A percentile compares a stretch with the other conserved stretches of the same genome.
phyloP scores from a whole-genome alignment of 306 rosid genomes.

The Castanea sativa region DNA sequence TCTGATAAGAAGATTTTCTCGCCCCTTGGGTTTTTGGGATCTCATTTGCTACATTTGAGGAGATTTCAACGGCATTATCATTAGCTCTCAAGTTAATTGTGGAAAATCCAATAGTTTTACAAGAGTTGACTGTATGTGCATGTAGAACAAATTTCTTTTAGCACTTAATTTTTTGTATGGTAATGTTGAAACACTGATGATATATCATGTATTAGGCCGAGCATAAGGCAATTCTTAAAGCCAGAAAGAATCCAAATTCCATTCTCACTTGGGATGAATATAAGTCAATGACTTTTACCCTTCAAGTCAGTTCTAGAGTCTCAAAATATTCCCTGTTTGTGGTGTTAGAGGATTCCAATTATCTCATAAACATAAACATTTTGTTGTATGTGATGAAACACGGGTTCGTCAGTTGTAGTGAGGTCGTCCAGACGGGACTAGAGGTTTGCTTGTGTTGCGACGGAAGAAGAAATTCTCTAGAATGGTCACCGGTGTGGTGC shows the following conservation, averaged over 20 bases:
- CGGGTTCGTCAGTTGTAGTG: too few species aligned
- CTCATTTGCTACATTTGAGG: constrained; percentile 26
- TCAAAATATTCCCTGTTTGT: neutral
- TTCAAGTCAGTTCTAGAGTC: constrained; percentile 19
- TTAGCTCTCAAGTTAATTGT: constrained; percentile 29
- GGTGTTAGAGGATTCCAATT: neutral
- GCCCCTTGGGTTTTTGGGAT: too few species aligned
- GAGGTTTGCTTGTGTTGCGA: too few species aligned
- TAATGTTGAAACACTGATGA: neutral
- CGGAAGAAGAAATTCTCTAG: too few species aligned
- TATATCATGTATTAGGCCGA: constrained; percentile 23
- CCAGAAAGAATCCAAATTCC: too few species aligned
- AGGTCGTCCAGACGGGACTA: too few species aligned
- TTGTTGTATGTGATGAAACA: neutral
- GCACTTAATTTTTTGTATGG: neutral
- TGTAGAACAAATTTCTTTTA: too few species aligned
- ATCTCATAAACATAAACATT: neutral
- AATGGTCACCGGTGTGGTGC: too few species aligned
- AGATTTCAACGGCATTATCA: constrained; percentile 18
- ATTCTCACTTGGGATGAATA: constrained; percentile 29
- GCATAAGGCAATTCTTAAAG: constrained; percentile 20
- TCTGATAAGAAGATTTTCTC: too few species aligned
- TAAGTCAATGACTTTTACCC: constrained; percentile 43
- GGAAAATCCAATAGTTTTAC: constrained; percentile 23
- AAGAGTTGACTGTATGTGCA: constrained; percentile 2